Percentiles rank a stretch among this genome's conserved stretches.
Evolutionary conservation across 306 rosid genomes (phyloP).

Genomic region (Erythrophleum fordii): DNA sequence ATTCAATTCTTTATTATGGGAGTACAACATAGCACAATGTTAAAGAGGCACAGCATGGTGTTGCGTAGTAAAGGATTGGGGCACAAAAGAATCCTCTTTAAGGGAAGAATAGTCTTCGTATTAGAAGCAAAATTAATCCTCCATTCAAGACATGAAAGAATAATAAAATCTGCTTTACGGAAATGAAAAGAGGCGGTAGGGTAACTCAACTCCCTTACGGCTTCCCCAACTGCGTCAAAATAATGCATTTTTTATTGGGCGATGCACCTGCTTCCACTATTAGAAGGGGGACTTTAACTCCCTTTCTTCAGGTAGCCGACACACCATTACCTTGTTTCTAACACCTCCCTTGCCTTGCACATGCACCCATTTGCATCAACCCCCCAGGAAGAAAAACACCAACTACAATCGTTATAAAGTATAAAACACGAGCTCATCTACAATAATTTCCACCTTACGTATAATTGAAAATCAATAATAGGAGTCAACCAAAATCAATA

Average conservation of each 20-base stretch:
- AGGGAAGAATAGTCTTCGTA: too few relatives aligned
- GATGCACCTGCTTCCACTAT: not conserved
- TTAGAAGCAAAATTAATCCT: too few relatives aligned
- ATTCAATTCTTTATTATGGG: too few relatives aligned
- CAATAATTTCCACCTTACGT: not conserved
- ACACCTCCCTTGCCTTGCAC: slow-evolving; percentile 46
- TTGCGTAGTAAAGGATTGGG: too few relatives aligned
- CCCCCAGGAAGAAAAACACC: not conserved
- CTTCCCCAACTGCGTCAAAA: not conserved
- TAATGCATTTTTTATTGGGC: not conserved
- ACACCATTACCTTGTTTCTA: slow-evolving; percentile 51
- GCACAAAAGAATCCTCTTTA: too few relatives aligned
- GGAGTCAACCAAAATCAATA: not conserved
- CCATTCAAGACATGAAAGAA: too few relatives aligned
- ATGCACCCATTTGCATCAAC: slow-evolving; percentile 52
- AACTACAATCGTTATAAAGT: not conserved
- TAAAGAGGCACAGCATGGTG: too few relatives aligned
- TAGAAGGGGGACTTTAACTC: too few relatives aligned
- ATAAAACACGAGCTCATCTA: not conserved
- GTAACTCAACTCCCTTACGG: not conserved
- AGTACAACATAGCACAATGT: too few relatives aligned
- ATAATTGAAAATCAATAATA: not conserved
- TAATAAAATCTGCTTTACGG: not conserved
- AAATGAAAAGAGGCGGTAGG: not conserved
- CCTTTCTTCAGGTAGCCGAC: slow-evolving; percentile 59